Percentiles rank a stretch among this genome's conserved stretches.
phyloP scores from a whole-genome alignment of 2,329 filamentous ascomycete species.

The Talaromyces sp. region DNA sequence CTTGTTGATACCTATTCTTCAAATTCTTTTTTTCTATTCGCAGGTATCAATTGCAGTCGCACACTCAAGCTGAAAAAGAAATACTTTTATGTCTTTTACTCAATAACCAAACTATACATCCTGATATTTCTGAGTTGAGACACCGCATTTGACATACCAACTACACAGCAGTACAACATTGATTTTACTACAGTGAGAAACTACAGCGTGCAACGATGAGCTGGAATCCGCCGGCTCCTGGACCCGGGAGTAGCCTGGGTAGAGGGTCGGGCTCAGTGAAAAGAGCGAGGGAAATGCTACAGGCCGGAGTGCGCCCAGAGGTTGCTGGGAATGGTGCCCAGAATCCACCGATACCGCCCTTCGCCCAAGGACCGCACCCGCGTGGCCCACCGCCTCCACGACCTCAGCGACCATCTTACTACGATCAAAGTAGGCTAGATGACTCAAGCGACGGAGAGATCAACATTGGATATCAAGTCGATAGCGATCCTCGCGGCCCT shows the following conservation, averaged over 20 bases:
- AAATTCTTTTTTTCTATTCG: background rate
- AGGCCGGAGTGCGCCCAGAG: slow-evolving; percentile 4
- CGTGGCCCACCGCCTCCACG: slow-evolving; percentile 35
- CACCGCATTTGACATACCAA: background rate
- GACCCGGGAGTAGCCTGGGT: background rate
- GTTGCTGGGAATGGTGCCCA: background rate
- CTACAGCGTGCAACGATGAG: slow-evolving; percentile 6
- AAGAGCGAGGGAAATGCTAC: slow-evolving; percentile 8
- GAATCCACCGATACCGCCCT: background rate
- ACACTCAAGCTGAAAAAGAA: background rate
- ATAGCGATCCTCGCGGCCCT: slow-evolving; percentile 7
- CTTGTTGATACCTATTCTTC: background rate
- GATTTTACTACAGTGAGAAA: background rate
- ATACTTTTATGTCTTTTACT: background rate
- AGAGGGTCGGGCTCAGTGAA: slow-evolving; percentile 8
- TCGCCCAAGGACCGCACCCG: background rate
- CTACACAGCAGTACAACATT: background rate
- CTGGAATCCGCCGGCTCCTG: slow-evolving; percentile 2
- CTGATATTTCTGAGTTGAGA: background rate
- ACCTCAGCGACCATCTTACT: slow-evolving; percentile 20
- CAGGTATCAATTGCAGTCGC: background rate
- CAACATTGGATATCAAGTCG: slow-evolving; percentile 8
- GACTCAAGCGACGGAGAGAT: slow-evolving; percentile 16
- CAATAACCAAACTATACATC: background rate
- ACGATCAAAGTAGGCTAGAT: slow-evolving; percentile 23